Evolutionary conservation across 164 flowering plant genomes (phyloP), one percentile per base, ranked within the genome.

Genomic region (Houttuynia cordata): DNA sequence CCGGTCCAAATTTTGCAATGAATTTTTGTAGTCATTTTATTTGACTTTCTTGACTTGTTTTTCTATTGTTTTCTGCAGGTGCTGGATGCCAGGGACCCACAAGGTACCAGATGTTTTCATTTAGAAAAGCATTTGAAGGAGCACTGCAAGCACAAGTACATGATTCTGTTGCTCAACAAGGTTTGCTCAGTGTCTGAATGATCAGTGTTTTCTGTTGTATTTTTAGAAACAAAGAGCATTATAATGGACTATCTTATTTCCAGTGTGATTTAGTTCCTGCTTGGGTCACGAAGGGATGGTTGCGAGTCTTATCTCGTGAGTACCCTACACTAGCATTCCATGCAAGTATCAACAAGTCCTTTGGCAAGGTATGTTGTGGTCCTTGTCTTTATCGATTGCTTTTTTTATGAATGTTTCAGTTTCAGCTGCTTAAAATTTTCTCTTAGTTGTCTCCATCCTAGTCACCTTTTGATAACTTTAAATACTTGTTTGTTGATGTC

Each of bases 281-380:
- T 24, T 94, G 97, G 99, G 95, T 84, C 57, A 88, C 97, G 52
- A 94, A 87, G 77, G 96, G 92, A 60, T 94, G 99, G 99, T 87
- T 94, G 51, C 80, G 92, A 52, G 75, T 80, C 15, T 77, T 94
- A 62, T 88, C 96, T 2, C 86, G 78, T 70, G 96, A 91, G 67
- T 94, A 81, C 73, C 99, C 99, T 62, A 83, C 91, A 65, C 75
- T 94, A 54, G 99, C 99, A 57, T 94, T 94, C 73, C 99, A 94
- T 82, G 99, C 99, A 30, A 88, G 94, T 75, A 62, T 91, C 58
- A 91, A 81, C 67, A 94, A 94, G 73, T 87, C 99, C 13, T 94
- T 91, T 76, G 99, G 99, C 67, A 94, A 94, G 97, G 99, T 90
- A 75, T 39, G 20, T 75, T 90, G 97, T 94, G 96, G 24, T 88